Conservation (phyloP, 306 rosid genomes). For the Myrica gale region DNA sequence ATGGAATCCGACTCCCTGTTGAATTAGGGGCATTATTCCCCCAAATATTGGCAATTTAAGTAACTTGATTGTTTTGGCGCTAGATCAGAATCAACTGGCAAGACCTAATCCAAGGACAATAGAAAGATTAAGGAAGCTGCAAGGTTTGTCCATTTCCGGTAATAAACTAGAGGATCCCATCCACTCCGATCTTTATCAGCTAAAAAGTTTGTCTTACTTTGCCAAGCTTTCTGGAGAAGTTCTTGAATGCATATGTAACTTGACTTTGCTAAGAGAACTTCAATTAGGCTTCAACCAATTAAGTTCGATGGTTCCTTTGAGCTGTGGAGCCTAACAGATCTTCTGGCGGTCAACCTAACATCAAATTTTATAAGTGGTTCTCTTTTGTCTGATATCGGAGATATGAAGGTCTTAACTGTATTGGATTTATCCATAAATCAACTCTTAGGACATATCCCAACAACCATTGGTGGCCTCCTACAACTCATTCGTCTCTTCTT, state of each 20-base stretch:
- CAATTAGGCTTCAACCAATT: constrained; percentile 10
- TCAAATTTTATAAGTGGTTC: constrained; percentile 26
- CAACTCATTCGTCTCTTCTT: constrained; percentile 24
- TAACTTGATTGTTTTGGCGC: neutral
- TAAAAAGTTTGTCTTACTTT: neutral
- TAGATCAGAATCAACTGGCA: neutral
- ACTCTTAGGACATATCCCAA: constrained; percentile 28
- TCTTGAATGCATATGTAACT: constrained; percentile 7
- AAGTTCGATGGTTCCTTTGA: constrained; percentile 6
- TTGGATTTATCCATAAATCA: constrained; percentile 31
- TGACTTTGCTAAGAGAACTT: neutral
- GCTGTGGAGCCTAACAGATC: constrained; percentile 6
- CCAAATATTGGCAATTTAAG: neutral
- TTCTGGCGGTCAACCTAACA: constrained; percentile 1
- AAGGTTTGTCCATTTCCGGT: neutral
- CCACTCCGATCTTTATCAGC: neutral
- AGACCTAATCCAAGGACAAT: neutral
- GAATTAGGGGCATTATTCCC: constrained; percentile 18
- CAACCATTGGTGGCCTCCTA: neutral
- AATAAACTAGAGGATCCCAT: constrained; percentile 12
- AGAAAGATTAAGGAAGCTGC: neutral
- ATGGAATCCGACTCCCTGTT: too few species aligned
- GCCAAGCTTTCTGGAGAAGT: constrained; percentile 1
- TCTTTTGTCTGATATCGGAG: constrained; percentile 21
- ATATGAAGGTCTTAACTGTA: neutral